These are phyloP conservation scores for Gastrodia elata DNA, from an alignment of 106 monocot genomes.

Conservation along the genomic window DNA sequence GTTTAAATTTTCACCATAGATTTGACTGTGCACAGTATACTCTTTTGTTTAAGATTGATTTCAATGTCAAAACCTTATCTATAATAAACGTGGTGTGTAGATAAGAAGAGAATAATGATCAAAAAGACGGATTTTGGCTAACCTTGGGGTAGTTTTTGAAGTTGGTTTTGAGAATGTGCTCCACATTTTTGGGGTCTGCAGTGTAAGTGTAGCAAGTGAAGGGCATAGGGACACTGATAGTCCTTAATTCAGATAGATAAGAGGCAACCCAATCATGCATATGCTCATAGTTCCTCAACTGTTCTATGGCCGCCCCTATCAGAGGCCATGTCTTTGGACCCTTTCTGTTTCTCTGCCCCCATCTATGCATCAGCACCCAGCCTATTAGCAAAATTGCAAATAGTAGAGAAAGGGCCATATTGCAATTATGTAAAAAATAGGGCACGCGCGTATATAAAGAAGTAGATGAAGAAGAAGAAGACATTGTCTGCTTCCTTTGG, in stretches of 20 bases:
- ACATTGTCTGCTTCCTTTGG: background rate
- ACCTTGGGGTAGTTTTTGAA: conserved; percentile 95
- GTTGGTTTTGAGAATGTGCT: conserved; percentile 68
- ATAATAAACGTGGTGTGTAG: no score
- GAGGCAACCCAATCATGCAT: conserved; percentile 90
- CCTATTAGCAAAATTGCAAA: conserved; percentile 26
- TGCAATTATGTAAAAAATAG: no score
- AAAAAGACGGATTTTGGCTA: no score
- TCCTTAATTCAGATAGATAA: conserved; percentile 51
- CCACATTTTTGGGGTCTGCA: conserved; percentile 50
- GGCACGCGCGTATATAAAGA: background rate
- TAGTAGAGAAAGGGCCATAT: no score
- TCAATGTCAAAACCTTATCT: no score
- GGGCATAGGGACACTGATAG: conserved; percentile 56
- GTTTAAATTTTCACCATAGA: no score
- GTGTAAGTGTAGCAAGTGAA: conserved; percentile 80
- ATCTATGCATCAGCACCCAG: conserved; percentile 60
- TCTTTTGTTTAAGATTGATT: no score
- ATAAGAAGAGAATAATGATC: no score
- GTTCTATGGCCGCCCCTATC: conserved; percentile 64
- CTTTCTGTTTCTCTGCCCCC: conserved; percentile 37
- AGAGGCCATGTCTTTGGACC: conserved; percentile 83
- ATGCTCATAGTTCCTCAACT: conserved; percentile 63
- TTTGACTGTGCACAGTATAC: no score
- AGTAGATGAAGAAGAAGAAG: background rate